Evolutionary conservation across 2,329 filamentous ascomycete species (phyloP).

Genomic region (Nectriaceae sp.): DNA sequence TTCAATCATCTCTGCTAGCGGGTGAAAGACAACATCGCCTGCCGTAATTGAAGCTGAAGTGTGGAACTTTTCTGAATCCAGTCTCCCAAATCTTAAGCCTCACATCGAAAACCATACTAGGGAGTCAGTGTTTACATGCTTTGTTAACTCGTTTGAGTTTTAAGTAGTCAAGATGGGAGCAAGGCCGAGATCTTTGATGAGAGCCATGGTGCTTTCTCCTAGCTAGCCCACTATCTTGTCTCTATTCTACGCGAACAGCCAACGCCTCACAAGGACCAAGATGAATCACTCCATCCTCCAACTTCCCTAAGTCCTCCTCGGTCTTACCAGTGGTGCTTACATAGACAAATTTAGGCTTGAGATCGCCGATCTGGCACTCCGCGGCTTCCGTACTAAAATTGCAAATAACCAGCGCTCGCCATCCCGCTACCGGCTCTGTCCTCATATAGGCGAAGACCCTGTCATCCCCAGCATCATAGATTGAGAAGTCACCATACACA

Average conservation of each 20-base stretch:
- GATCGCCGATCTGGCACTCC: constrained; percentile 30
- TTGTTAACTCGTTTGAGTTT: too few relatives aligned
- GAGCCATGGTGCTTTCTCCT: too few relatives aligned
- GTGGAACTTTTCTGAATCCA: too few relatives aligned
- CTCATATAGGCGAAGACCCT: constrained; percentile 41
- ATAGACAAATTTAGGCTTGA: constrained; percentile 36
- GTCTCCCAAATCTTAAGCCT: too few relatives aligned
- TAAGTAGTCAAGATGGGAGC: too few relatives aligned
- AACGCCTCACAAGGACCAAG: constrained; percentile 41
- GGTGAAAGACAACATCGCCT: constrained; percentile 35
- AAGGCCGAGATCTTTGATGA: too few relatives aligned
- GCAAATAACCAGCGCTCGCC: constrained; percentile 38
- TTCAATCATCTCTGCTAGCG: background rate
- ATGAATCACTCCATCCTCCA: constrained; percentile 28
- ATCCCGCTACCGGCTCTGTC: constrained; percentile 31
- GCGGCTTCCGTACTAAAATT: constrained; percentile 40
- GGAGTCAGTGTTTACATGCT: too few relatives aligned
- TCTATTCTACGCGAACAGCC: too few relatives aligned
- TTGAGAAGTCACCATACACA: constrained; percentile 61
- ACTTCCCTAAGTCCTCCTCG: constrained; percentile 28
- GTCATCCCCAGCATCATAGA: constrained; percentile 39
- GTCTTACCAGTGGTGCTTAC: constrained; percentile 35
- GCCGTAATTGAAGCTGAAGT: background rate
- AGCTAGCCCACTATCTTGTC: too few relatives aligned
- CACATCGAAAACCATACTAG: too few relatives aligned